Evolutionary conservation across 2,329 filamentous ascomycete genomes (phyloP), one percentile per base, ranked within the genome.

Genomic region (Neofusicoccum umdonicola): DNA sequence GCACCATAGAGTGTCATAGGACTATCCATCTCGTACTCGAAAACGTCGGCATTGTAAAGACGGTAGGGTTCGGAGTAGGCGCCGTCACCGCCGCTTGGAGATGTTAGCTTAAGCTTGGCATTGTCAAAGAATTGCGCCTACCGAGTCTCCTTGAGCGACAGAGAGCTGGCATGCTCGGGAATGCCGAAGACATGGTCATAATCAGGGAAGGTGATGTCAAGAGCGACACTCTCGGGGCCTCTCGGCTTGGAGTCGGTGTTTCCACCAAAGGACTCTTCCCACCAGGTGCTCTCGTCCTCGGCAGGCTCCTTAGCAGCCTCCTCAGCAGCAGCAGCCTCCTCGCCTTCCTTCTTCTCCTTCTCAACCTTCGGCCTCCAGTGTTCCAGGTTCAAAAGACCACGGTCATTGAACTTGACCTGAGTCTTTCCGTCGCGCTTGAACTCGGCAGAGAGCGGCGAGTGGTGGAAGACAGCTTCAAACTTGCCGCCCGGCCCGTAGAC

Each of bases 1-100:
- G 93, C 83, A n/a, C 95, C 95, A 73, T 99, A 99, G 1, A 99
- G 84, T 0, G 95, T 98, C 95, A 99, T 99, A 0, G 95, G 93
- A 77, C 93, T 98, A 78, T 98, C 91, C 71, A 97, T 85, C 71
- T 97, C 89, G 77, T 99, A 99, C 80, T 99, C 95, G 71, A 99
- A 99, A 11, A 99, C 95, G 76, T 99, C 95, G 37, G 92, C 86
- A 77, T 99, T 99, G 82, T 97, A 97, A 77, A 99, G 80, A 42
- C 95, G 87, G 80, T 99, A 99, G 0, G 95, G 95, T 67, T 99
- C 92, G 9, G 85, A 83, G 77, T 95, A 92, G 71, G 92, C 91
- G 67, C 91, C 92, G 19, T 92, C 87, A 27, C 93, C 93, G 61
- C 94, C 95, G 62, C 83, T 52, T 19, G 65, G 3, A 1, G 34